phyloP scores from a whole-genome alignment of 495 filamentous ascomycete species.

The Penicillium bovifimosum region DNA sequence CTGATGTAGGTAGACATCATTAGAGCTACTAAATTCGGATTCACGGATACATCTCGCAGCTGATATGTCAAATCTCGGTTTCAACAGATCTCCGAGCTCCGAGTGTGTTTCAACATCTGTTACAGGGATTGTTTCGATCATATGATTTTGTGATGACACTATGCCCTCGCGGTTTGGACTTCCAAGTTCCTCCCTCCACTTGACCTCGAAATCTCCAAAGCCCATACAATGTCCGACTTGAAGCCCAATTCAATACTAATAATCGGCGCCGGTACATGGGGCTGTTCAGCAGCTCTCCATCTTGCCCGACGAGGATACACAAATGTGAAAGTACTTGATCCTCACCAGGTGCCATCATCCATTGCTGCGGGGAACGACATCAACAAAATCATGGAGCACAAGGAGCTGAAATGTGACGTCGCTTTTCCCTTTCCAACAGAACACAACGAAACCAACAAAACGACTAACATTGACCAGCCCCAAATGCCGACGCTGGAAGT shows the following conservation, averaged over 20 bases:
- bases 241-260: constrained; percentile 28
- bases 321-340: constrained; percentile 45
- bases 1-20: no score
- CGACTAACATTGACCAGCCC: constrained; percentile 3
- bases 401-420: constrained; percentile 34
- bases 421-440: neutral
- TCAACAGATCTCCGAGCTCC: no score
- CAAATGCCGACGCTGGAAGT: constrained; percentile 21
- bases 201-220: neutral
- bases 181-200: no score
- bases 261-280: constrained; percentile 48
- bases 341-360: constrained; percentile 40
- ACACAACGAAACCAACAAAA: constrained; percentile 1
- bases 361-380: constrained; percentile 52
- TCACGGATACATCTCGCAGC: no score
- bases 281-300: constrained; percentile 48
- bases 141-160: no score
- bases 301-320: constrained; percentile 44
- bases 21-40: no score
- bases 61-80: no score
- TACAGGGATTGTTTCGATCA: no score
- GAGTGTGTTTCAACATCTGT: no score
- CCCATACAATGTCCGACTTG: neutral
- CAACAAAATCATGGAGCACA: constrained; percentile 52
- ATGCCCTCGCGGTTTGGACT: no score